Evolutionary conservation across 129 eudicot species (phyloP), one percentile per base, ranked within the genome.

Genomic region (Helichrysum umbraculigerum): DNA sequence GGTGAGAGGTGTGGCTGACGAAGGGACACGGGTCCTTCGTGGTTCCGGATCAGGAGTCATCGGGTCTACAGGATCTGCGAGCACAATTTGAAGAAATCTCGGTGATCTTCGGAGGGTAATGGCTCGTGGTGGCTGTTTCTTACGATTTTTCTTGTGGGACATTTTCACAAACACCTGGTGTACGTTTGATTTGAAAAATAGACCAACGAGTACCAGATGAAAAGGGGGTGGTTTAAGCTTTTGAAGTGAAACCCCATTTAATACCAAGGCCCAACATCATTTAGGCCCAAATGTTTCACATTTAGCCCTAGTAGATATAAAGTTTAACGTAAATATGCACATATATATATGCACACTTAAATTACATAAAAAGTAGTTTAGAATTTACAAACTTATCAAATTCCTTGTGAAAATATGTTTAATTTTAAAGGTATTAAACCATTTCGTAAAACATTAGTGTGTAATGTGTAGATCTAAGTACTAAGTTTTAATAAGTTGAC

Each of bases 71-170:
- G 60, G 44, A 19, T 35, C 61, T 8, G 60, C 33, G 58, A 42
- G 32, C 44, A 54, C 82, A 17, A 78, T 73, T 42, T 60, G 86
- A 51, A 33, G 85, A 66, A 86, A 75, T 35, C 95, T 83, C 2
- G 94, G 88, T 25, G 97, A 91, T 29, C 97, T 62, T 66, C 97
- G 79, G 37, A 79, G 87, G 63, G 66, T 35, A 65, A 66, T 62
- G 61, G 86, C 35, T 66, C 60, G 75, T 2, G 33, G 75, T 35
- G 72, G 66, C 7, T 81, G 72, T 73, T 17, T 39, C 15, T 68
- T 7, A 37, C 81, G 78, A 71, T 44, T 73, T 86, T 85, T 57
- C 28, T 73, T 76, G 5, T 66, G 60, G 56, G 81, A 85, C 97
- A 90, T 90, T 90, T 88, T 73, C 56, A 51, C 98, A 73, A 85